A percentile compares a stretch with the other conserved stretches of the same genome.
Evolutionary conservation across 2,329 filamentous ascomycete genomes (phyloP).

Genomic region (Claviceps paspali): DNA sequence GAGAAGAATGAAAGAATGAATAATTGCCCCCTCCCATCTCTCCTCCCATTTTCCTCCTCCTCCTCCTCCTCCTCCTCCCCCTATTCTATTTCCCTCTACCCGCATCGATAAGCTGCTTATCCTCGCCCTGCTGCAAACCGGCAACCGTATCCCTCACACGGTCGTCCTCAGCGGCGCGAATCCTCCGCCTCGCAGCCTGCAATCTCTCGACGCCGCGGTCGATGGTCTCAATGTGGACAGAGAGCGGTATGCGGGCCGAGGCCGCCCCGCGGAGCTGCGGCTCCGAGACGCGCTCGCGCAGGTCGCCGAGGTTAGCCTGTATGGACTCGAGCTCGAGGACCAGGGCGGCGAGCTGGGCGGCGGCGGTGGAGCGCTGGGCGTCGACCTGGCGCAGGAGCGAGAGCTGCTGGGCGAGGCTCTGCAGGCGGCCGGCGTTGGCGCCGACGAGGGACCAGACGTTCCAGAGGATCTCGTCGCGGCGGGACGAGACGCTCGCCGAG

Average conservation of each 20-base stretch:
- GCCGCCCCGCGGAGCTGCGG: constrained; percentile 41
- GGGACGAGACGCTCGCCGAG: constrained; percentile 38
- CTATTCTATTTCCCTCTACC: not conserved
- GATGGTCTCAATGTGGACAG: constrained; percentile 63
- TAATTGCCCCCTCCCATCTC: too few relatives aligned
- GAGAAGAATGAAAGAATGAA: too few relatives aligned
- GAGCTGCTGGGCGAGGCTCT: constrained; percentile 48
- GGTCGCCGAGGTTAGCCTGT: constrained; percentile 51
- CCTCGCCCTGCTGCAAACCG: constrained; percentile 24
- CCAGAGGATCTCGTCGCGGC: constrained; percentile 51
- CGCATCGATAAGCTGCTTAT: constrained; percentile 27
- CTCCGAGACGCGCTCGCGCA: constrained; percentile 54
- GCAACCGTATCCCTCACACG: constrained; percentile 36
- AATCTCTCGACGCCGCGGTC: constrained; percentile 57
- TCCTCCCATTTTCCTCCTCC: too few relatives aligned
- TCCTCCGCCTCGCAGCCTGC: constrained; percentile 45
- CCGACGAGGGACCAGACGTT: constrained; percentile 62
- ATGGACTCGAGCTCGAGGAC: constrained; percentile 63
- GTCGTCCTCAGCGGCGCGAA: constrained; percentile 43
- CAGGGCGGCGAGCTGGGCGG: constrained; percentile 52
- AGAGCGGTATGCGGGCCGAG: constrained; percentile 38
- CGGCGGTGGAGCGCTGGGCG: constrained; percentile 47
- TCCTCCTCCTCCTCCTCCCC: too few relatives aligned
- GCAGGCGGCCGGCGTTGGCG: constrained; percentile 45
- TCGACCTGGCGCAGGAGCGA: constrained; percentile 50